Conservation (phyloP, 1,284 basidiomycete genomes). For the Sporisorium graminicola region DNA sequence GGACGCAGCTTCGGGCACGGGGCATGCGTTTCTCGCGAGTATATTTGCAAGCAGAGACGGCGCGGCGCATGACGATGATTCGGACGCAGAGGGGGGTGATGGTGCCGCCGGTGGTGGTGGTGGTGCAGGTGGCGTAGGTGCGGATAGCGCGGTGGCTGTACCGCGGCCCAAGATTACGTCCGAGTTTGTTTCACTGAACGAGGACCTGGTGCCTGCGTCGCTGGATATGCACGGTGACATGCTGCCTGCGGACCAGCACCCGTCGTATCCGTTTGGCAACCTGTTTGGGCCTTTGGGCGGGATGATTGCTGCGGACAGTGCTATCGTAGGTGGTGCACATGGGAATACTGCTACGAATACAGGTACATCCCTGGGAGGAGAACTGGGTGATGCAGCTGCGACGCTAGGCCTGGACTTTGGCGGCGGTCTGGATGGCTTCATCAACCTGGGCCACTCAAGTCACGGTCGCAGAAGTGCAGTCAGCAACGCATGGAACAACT, state of each 20-base stretch:
- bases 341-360: not conserved
- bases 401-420: conserved; percentile 37
- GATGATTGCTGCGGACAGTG: conserved; percentile 40
- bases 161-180: conserved; percentile 39
- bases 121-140: not conserved
- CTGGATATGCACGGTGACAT: conserved; percentile 61
- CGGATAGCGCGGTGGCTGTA: conserved; percentile 19
- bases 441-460: conserved; percentile 31
- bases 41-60: conserved; percentile 41
- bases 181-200: conserved; percentile 49
- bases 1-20: conserved; percentile 23
- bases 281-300: conserved; percentile 47
- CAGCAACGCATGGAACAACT: conserved; percentile 34
- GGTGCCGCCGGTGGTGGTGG: conserved; percentile 8
- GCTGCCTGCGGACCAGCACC: conserved; percentile 61
- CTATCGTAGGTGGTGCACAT: conserved; percentile 35
- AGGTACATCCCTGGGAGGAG: conserved; percentile 1
- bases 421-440: conserved; percentile 35
- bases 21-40: conserved; percentile 23
- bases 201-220: conserved; percentile 55
- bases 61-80: conserved; percentile 27
- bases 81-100: conserved; percentile 34
- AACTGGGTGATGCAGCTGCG: conserved; percentile 28
- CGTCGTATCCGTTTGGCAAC: conserved; percentile 62
- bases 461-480: conserved; percentile 40